Evolutionary conservation across 495 filamentous ascomycete species (phyloP), one percentile per base, ranked within the genome.

Genomic region (Tricharina praecox): DNA sequence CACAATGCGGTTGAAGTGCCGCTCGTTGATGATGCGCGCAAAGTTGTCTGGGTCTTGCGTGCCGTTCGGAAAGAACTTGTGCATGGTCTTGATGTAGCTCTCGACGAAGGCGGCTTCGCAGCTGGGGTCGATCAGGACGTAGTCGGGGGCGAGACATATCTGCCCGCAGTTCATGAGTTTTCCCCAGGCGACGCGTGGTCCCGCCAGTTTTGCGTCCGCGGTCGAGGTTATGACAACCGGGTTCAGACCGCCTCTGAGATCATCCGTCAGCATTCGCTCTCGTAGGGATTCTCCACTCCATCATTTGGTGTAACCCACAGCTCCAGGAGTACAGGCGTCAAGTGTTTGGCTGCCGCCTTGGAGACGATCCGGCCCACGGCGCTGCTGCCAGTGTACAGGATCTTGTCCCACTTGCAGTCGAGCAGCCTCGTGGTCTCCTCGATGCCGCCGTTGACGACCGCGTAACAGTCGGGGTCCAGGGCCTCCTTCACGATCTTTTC

Each of bases 321-420:
- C 66, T 96, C 90, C 46, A 95, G 74, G 25, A 75, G 70, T 18
- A 93, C 80, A 0, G 90, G 90, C 4, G 90, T 95, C 48, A 96
- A 68, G 33, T 84, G 80, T 63, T 90, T 83, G 25, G 90, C 86
- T 3, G 90, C 90, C 51, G 88, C 92, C 64, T 85, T 82, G 23
- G 85, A 75, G 55, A 96, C 77, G 64, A 96, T 92, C 36, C 69
- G 81, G 45, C 81, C 90, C 28, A 95, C 85, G 37, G 58, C 66
- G 13, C 69, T 65, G 53, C 71, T 74, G 38, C 87, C 90, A 11
- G 88, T 95, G 67, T 92, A 97, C 68, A 90, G 85, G 54, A 96
- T 88, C 72, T 94, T 95, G 65, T 90, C 87, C 85, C 86, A 96
- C 58, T 85, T 86, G 65, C 85, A 74, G 38, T 86, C 74, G 10